Base-by-base conservation (phyloP, 1,284 basidiomycete species). In the Gomphus sp. region DNA sequence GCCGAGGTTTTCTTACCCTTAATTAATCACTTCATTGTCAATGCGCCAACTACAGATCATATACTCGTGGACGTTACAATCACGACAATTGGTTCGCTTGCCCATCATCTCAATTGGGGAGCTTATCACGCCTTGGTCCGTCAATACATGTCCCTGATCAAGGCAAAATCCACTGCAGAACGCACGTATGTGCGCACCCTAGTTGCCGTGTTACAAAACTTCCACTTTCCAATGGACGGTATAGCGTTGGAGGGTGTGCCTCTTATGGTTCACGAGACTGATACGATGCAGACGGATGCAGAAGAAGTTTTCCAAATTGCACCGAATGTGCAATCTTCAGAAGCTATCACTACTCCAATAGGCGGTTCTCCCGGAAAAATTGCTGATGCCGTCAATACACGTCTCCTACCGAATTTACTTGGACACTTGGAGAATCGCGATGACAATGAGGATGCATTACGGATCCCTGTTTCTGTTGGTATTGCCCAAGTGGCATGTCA, bases 1-100 rank as follows among this genome's bases (percentile, higher is more conserved):
- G 76, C 83, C 9, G 93, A 94, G 31, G 78, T 98, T 11, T 92
- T 99, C 66, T 72, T 97, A 18, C 96, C 96, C 0, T 76, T 99
- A 7, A 80, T 97, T 33, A 84, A 84, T 55, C 91, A 93, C 69
- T 96, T 91, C 67, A 81, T 98, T 63, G 73, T 78, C 47, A 79
- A 85, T 49, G 78, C 87, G 1, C 73, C 83, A 3, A 80, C 84
- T n/a, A 75, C 87, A 28, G 93, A 98, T 67, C 93, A 97, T 68
- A 88, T 94, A 67, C 78, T 99, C 33, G 85, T 95, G 56, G 96
- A 92, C 65, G 95, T 98, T 68, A 90, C 95, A 0, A 89, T 99
- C 64, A 72, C 74, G 7, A 78, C 91, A 1, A 84, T 88, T 14
- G 92, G 93, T 0, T 79, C 77, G 4, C 82, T 97, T 67, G 82